Evolutionary conservation across 345 rosid species (phyloP), one percentile per base, ranked within the genome.

Genomic region (Hevea brasiliensis): DNA sequence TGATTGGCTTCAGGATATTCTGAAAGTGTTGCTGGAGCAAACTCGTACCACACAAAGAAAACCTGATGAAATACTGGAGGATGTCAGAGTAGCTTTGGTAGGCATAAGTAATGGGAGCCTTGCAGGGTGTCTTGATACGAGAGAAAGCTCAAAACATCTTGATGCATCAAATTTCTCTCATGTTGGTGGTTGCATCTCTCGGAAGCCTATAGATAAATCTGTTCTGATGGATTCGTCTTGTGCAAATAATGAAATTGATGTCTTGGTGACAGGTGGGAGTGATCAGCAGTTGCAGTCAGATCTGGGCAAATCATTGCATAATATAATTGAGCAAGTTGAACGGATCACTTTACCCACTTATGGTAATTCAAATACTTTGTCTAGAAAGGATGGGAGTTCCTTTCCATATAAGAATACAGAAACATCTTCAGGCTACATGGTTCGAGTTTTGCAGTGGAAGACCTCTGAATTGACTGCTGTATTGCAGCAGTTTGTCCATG

Each of bases 391-490:
- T 48, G 86, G 81, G 44, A 84, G 63, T 64, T 56, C 70, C 42
- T 78, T 70, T 4, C 67, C 86, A 15, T 59, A 76, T 44, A 81
- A 85, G 83, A 85, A 54, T 57, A 61, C 84, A 57, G 90, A 86
- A 83, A 74, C 81, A 67, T 80, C 87, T 75, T 80, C 88, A 45
- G 92, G 86, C 26, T 95, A 95, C 84, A 79, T 76, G 58, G 87
- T 87, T 80, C 92, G 92, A 29, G 89, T 86, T 67, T 84, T 92
- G 83, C 98, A 95, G 76, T 90, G 99, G 98, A 92, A 95, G 86
- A 83, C 83, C 65, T 84, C 92, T 72, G 99, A 92, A 75, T 84
- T 92, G 4, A 55, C 75, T 32, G 76, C 67, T 74, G 84, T 84
- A 51, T 61, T 92, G 63, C 89, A 84, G 82, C 76, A 79, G 44